These are phyloP conservation scores for Penicillium ucsense DNA, from an alignment of 495 filamentous ascomycete species.

Conservation along the genomic window DNA sequence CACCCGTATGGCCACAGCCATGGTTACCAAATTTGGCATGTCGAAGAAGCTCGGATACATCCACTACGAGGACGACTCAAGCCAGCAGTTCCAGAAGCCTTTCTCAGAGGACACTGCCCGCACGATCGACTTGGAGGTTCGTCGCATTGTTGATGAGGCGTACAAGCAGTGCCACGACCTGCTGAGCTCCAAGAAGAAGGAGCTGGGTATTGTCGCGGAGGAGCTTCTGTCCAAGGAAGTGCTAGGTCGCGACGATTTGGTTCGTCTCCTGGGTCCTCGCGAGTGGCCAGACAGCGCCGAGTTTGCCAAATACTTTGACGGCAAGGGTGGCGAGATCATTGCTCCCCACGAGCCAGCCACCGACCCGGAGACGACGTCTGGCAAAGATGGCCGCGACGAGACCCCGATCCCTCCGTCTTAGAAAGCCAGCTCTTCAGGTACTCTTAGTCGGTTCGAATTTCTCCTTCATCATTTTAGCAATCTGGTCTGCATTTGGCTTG, in stretches of 20 bases:
- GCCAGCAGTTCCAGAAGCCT: slow-evolving; percentile 78
- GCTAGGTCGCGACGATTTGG: slow-evolving; percentile 78
- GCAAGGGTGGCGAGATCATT: slow-evolving; percentile 33
- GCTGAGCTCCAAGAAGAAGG: slow-evolving; percentile 73
- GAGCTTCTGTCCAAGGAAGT: slow-evolving; percentile 90
- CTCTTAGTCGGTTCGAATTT: slow-evolving; percentile 5
- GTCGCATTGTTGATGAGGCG: slow-evolving; percentile 79
- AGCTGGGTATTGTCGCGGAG: slow-evolving; percentile 84
- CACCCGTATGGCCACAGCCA: slow-evolving; percentile 83
- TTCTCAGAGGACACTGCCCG: slow-evolving; percentile 91
- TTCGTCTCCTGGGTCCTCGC: slow-evolving; percentile 74
- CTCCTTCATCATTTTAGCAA: slow-evolving; percentile 1
- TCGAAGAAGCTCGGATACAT: slow-evolving; percentile 83
- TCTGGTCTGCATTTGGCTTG: slow-evolving; percentile 12
- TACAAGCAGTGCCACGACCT: slow-evolving; percentile 83
- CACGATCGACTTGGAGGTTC: slow-evolving; percentile 83
- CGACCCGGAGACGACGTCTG: slow-evolving; percentile 18
- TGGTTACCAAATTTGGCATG: slow-evolving; percentile 99
- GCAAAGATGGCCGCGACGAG: slow-evolving; percentile 37
- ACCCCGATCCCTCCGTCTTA: slow-evolving; percentile 35
- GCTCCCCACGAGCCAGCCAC: slow-evolving; percentile 48
- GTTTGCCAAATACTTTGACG: slow-evolving; percentile 86
- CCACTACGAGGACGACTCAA: slow-evolving; percentile 74
- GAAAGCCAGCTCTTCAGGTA: slow-evolving; percentile 7
- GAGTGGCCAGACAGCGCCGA: slow-evolving; percentile 77